Percentiles rank a stretch among this genome's conserved stretches.
Evolutionary conservation across 108 stramenopile species (phyloP).

Genomic region (Seminavis robusta): DNA sequence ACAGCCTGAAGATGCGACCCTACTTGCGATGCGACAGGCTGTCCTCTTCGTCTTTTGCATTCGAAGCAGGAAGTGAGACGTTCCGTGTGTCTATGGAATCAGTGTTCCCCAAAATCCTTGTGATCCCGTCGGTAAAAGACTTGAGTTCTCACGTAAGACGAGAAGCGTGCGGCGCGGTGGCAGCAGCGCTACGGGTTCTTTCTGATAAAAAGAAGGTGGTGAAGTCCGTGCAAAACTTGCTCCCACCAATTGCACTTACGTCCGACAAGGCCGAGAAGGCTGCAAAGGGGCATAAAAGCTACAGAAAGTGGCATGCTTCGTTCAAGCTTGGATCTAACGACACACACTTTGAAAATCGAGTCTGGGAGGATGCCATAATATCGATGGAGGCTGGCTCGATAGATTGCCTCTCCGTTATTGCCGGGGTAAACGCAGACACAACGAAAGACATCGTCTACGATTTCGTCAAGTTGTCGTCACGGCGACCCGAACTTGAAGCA

Average conservation of each 20-base stretch:
- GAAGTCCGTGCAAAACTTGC: slow-evolving; percentile 6
- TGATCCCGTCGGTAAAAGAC: slow-evolving; percentile 22
- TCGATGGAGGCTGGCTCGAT: slow-evolving; percentile 52
- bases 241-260: slow-evolving; percentile 4
- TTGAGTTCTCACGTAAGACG: slow-evolving; percentile 13
- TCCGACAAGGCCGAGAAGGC: neutral
- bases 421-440: slow-evolving; percentile 32
- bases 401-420: slow-evolving; percentile 47
- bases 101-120: slow-evolving; percentile 15
- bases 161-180: slow-evolving; percentile 17
- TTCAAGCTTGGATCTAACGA: slow-evolving; percentile 6
- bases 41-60: slow-evolving; percentile 29
- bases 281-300: slow-evolving; percentile 14
- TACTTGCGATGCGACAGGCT: slow-evolving; percentile 19
- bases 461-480: slow-evolving; percentile 34
- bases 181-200: neutral
- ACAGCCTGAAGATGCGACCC: slow-evolving; percentile 25
- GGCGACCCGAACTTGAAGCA: slow-evolving; percentile 29
- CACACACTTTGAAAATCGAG: neutral
- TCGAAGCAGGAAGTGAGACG: slow-evolving; percentile 31
- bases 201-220: slow-evolving; percentile 16
- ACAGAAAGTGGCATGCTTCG: slow-evolving; percentile 1
- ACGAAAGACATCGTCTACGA: slow-evolving; percentile 44
- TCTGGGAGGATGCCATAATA: slow-evolving; percentile 26
- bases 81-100: slow-evolving; percentile 19